phyloP scores from a whole-genome alignment of 495 filamentous ascomycete species.

The Peziza echinospora region DNA sequence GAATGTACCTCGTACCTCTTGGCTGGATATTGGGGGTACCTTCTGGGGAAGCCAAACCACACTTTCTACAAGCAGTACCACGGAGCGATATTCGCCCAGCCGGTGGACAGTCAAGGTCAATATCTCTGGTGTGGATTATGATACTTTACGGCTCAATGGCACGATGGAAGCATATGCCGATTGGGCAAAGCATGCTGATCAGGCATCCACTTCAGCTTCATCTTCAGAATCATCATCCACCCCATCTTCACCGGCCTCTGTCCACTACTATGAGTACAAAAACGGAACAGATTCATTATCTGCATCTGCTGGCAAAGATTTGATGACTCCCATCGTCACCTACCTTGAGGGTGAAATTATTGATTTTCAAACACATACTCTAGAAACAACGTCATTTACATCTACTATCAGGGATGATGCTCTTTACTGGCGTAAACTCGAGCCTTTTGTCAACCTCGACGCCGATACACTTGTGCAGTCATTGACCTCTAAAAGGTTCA shows the following conservation, averaged over 20 bases:
- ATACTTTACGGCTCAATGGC: constrained; percentile 41
- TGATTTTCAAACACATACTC: constrained; percentile 44
- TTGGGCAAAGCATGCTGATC: constrained; percentile 28
- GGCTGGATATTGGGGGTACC: constrained; percentile 41
- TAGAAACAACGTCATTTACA: constrained; percentile 46
- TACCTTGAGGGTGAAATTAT: constrained; percentile 61
- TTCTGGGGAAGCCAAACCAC: constrained; percentile 43
- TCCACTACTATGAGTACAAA: too few relatives aligned
- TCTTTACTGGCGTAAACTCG: constrained; percentile 48
- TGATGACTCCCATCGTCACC: constrained; percentile 31
- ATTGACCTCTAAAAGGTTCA: constrained; percentile 26
- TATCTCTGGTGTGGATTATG: constrained; percentile 44
- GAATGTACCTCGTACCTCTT: constrained; percentile 35
- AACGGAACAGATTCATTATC: not conserved
- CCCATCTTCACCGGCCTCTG: not conserved
- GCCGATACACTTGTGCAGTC: constrained; percentile 39
- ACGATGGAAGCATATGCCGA: constrained; percentile 66
- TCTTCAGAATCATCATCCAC: not conserved
- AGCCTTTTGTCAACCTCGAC: constrained; percentile 37
- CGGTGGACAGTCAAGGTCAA: constrained; percentile 55
- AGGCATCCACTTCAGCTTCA: not conserved
- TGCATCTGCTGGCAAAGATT: not conserved
- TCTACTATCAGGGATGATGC: constrained; percentile 39
- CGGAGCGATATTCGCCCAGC: constrained; percentile 27
- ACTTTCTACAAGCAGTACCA: not conserved